These are phyloP conservation scores for Priceomyces fermenticarens DNA, from an alignment of 805 yeast genomes.

Conservation along the genomic window DNA sequence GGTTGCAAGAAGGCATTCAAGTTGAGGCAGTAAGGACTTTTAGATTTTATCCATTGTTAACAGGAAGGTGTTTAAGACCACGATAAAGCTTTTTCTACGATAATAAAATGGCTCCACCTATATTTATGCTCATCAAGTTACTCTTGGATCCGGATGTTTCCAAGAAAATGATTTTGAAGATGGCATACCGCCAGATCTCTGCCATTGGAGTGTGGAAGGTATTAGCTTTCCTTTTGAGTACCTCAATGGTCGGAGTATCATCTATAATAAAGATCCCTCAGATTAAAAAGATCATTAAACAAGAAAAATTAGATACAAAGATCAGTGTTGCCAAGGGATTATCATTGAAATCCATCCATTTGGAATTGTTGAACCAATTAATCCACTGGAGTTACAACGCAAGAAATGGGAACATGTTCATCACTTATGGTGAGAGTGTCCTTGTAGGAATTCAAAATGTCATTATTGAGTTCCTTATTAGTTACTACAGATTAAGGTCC, in stretches of 20 bases:
- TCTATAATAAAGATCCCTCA: constrained; percentile 41
- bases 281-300: constrained; percentile 31
- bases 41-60: too few species aligned
- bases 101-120: constrained; percentile 20
- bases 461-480: constrained; percentile 31
- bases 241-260: constrained; percentile 34
- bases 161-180: constrained; percentile 34
- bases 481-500: constrained; percentile 29
- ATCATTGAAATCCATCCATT: constrained; percentile 30
- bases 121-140: constrained; percentile 26
- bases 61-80: too few species aligned
- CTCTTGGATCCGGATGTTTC: constrained; percentile 39
- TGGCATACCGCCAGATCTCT: constrained; percentile 32
- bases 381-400: constrained; percentile 38
- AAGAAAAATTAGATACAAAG: constrained; percentile 20
- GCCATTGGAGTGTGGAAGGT: constrained; percentile 34
- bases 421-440: constrained; percentile 40
- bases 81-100: too few species aligned
- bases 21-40: too few species aligned
- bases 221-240: constrained; percentile 29
- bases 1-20: too few species aligned
- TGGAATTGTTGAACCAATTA: constrained; percentile 36
- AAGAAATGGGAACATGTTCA: constrained; percentile 31
- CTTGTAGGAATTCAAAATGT: constrained; percentile 38
- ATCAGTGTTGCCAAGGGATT: constrained; percentile 35